phyloP scores from a whole-genome alignment of 129 eudicot species.

The Flaveria sonorensis region DNA sequence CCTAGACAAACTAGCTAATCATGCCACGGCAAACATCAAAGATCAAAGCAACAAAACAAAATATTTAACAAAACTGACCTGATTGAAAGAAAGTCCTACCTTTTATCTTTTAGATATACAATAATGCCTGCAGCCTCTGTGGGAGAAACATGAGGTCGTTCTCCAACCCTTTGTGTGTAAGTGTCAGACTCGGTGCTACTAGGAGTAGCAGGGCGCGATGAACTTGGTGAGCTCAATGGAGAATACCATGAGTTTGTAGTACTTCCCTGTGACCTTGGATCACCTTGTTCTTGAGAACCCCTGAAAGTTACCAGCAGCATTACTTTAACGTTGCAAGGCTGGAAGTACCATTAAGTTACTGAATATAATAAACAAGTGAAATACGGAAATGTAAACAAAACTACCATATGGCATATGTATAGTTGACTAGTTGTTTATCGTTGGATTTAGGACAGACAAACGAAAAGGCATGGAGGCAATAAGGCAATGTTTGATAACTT shows the following conservation, averaged over 20 bases:
- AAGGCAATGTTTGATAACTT: background rate
- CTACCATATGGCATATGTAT: background rate
- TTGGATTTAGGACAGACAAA: background rate
- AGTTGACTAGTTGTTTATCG: background rate
- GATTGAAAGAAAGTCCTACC: slow-evolving; percentile 35
- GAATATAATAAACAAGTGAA: background rate
- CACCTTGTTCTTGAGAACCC: slow-evolving; percentile 79
- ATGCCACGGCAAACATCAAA: background rate
- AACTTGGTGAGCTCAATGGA: slow-evolving; percentile 56
- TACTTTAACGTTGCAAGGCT: background rate
- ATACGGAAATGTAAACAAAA: background rate
- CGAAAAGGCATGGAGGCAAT: background rate
- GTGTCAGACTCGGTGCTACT: slow-evolving; percentile 48
- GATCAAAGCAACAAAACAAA: background rate
- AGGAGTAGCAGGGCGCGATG: slow-evolving; percentile 72
- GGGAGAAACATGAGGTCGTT: slow-evolving; percentile 66
- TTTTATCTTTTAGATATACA: slow-evolving; percentile 66
- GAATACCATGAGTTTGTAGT: slow-evolving; percentile 73
- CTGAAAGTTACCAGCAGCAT: slow-evolving; percentile 36
- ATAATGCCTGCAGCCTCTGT: slow-evolving; percentile 83
- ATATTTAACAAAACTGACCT: background rate
- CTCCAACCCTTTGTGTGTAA: slow-evolving; percentile 51
- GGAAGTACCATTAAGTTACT: background rate
- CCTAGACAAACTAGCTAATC: slow-evolving; percentile 1
- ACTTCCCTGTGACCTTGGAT: slow-evolving; percentile 58